These are phyloP conservation scores for Solanum pennellii DNA, from an alignment of 257 asterid genomes.

Conservation along the genomic window DNA sequence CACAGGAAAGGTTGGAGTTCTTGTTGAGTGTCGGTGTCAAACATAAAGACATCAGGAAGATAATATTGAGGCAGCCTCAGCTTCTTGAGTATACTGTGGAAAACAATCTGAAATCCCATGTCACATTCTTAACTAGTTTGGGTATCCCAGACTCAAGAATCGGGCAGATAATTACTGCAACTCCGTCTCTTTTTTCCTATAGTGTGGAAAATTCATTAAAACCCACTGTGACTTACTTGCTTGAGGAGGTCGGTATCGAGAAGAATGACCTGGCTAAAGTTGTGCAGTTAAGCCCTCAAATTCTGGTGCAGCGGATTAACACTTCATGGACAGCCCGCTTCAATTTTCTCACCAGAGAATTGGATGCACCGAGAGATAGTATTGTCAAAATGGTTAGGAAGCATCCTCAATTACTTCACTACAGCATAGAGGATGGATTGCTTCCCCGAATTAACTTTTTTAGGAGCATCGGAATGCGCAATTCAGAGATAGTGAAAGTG, in stretches of 20 bases:
- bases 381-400: conserved; percentile 90
- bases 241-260: conserved; percentile 77
- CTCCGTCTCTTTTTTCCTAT: conserved; percentile 87
- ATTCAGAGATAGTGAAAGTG: conserved; percentile 67
- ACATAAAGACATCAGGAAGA: conserved; percentile 65
- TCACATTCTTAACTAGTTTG: conserved; percentile 54
- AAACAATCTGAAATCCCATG: conserved; percentile 78
- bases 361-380: conserved; percentile 78
- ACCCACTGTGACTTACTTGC: conserved; percentile 79
- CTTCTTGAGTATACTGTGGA: conserved; percentile 76
- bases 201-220: conserved; percentile 83
- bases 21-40: conserved; percentile 76
- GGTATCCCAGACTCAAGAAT: conserved; percentile 83
- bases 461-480: conserved; percentile 71
- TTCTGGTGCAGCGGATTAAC: conserved; percentile 88
- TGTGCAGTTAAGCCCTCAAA: conserved; percentile 96
- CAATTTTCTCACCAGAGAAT: conserved; percentile 61
- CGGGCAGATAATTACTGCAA: conserved; percentile 71
- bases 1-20: conserved; percentile 67
- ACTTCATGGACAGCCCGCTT: conserved; percentile 72
- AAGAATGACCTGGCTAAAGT: conserved; percentile 68
- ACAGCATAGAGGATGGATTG: conserved; percentile 82
- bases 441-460: conserved; percentile 75
- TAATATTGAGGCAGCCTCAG: conserved; percentile 88
- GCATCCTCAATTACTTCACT: conserved; percentile 94